Base-by-base conservation (phyloP, 2,329 filamentous ascomycete genomes). In the Neonectria neomacrospora region DNA sequence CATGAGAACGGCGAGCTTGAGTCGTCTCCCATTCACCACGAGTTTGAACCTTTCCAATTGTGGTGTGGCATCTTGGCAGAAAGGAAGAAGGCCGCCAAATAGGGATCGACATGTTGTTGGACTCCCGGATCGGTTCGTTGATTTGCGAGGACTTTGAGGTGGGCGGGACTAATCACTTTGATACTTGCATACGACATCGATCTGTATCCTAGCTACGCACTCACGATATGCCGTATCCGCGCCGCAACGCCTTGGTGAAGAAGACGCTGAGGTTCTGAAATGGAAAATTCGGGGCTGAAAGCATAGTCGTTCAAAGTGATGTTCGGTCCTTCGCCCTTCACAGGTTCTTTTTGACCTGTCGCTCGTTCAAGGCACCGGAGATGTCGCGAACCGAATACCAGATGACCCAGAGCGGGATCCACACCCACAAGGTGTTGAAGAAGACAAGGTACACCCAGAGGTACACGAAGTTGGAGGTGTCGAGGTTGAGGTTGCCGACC, bases 351-450 rank as follows among this genome's bases (percentile, higher is more conserved):
- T 74, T 79, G 1, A 61, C 57, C 20, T 72, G 54, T 3, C 75
- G 74, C 41, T 69, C 68, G 2, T 58, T 76, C 67, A 88, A 85
- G 0, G 87, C 87, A 57, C 82, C 78, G 9, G 80, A 80, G 55
- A 90, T 88, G 66, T 90, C 86, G 20, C 73, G 68, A 42, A 82
- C 81, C 2, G 84, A 81, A 59, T 88, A 82, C 68, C 81, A 88
- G 58, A 90, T 80, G 20, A 84, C 81, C 75, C 88, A 91, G 2
- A 86, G 59, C 0, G 89, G 89, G 65, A 90, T 82, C 65, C 85
- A 84, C 4, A 91, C 88, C 89, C 89, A 91, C 4, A 90, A 78
- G 70, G 83, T 84, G 76, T 91, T 91, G 81, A 91, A 91, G 77
- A 91, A 90, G 68, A 89, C 80, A 16, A 91, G 79, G 69, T 90